Percentiles rank a stretch among this genome's conserved stretches.
Conservation (phyloP, 129 eudicot genomes). For the Glebionis coronaria region DNA sequence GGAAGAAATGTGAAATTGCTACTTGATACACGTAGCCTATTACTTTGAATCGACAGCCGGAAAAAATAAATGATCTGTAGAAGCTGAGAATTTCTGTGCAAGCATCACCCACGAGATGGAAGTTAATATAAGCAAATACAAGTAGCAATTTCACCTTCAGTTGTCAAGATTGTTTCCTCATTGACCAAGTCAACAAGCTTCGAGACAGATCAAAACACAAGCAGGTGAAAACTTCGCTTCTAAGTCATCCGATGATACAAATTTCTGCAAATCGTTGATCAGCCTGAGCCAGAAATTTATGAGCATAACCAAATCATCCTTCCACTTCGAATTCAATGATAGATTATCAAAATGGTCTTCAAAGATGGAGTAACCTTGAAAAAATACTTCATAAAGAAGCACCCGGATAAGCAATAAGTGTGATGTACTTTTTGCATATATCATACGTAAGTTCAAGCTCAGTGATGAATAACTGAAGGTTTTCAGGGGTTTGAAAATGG, state of each 20-base stretch:
- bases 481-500: slow-evolving; percentile 52
- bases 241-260: no score
- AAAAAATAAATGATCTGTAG: slow-evolving; percentile 69
- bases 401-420: slow-evolving; percentile 43
- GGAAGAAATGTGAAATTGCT: slow-evolving; percentile 41
- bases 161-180: slow-evolving; percentile 42
- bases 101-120: slow-evolving; percentile 39
- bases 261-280: no score
- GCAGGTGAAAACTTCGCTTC: no score
- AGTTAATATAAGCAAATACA: slow-evolving; percentile 37
- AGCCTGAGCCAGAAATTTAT: no score
- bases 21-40: slow-evolving; percentile 44
- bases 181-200: slow-evolving; percentile 60
- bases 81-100: no score
- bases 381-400: slow-evolving; percentile 48
- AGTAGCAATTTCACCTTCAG: slow-evolving; percentile 74
- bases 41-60: slow-evolving; percentile 67
- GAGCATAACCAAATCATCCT: no score
- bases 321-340: slow-evolving; percentile 48
- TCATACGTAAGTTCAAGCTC: slow-evolving; percentile 67
- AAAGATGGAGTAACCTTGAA: slow-evolving; percentile 53
- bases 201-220: no score
- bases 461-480: slow-evolving; percentile 44
- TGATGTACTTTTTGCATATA: slow-evolving; percentile 50
- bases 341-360: slow-evolving; percentile 21